Evolutionary conservation across 495 filamentous ascomycete species (phyloP).

Genomic region (Hypoxylon fuscum): DNA sequence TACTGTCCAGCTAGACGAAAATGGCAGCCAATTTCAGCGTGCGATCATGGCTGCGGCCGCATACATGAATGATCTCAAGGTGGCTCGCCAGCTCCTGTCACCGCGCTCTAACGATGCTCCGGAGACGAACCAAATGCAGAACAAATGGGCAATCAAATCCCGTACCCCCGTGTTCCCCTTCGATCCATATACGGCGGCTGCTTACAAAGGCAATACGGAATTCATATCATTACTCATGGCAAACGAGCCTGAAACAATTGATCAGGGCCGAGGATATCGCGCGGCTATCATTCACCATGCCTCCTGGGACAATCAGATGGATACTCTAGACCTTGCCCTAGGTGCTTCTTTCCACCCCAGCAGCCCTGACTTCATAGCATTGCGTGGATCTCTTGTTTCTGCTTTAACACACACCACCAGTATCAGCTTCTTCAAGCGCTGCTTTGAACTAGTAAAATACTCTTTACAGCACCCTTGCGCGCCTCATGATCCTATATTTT

Average conservation of each 20-base stretch:
- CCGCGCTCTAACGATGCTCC: not conserved
- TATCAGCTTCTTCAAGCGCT: not conserved
- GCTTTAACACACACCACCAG: not conserved
- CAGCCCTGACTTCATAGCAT: not conserved
- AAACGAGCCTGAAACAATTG: not conserved
- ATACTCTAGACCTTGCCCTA: not conserved
- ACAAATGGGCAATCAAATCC: too few species aligned
- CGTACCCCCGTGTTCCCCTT: not conserved
- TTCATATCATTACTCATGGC: not conserved
- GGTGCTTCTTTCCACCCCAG: not conserved
- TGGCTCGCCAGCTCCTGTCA: not conserved
- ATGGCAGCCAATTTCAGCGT: not conserved
- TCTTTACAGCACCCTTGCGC: not conserved
- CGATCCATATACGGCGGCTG: not conserved
- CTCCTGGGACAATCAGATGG: not conserved
- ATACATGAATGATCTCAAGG: not conserved
- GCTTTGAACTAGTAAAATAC: not conserved
- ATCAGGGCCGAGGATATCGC: not conserved
- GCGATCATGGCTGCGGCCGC: not conserved
- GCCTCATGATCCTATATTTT: not conserved
- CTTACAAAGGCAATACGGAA: not conserved
- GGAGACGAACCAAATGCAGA: not conserved
- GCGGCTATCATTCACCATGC: not conserved
- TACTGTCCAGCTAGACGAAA: not conserved
- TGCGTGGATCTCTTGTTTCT: not conserved